Evolutionary conservation across 768 basidiomycete genomes (phyloP).

Genomic region (Amanita pallidorosea): DNA sequence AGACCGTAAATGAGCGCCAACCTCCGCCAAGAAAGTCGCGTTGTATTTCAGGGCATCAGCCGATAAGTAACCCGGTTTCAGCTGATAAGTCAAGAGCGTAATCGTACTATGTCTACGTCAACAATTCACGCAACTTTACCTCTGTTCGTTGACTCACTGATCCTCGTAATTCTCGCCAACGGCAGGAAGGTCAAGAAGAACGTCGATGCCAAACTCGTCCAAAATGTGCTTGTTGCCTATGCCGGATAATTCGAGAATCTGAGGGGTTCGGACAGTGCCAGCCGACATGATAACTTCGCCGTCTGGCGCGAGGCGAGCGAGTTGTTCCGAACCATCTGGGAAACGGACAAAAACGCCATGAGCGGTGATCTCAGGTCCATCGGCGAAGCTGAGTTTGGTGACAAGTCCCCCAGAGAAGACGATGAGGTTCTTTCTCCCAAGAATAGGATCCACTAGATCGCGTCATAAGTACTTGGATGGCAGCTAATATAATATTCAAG

Average conservation of each 20-base stretch:
- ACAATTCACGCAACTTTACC: not conserved
- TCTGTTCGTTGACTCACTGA: slow-evolving; percentile 9
- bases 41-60: slow-evolving; percentile 21
- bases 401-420: slow-evolving; percentile 16
- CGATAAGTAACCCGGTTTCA: slow-evolving; percentile 18
- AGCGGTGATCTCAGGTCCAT: slow-evolving; percentile 7
- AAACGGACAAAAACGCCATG: slow-evolving; percentile 16
- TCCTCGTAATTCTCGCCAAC: slow-evolving; percentile 37
- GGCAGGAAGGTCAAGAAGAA: slow-evolving; percentile 39
- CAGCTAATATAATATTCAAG: not conserved
- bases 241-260: slow-evolving; percentile 46
- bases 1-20: slow-evolving; percentile 4
- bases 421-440: slow-evolving; percentile 13
- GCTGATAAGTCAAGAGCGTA: slow-evolving; percentile 19
- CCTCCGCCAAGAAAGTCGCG: slow-evolving; percentile 16
- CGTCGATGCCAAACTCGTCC: slow-evolving; percentile 29
- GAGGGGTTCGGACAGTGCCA: slow-evolving; percentile 25
- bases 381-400: slow-evolving; percentile 10
- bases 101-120: slow-evolving; percentile 12
- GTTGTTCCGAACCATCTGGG: slow-evolving; percentile 14
- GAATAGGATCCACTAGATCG: slow-evolving; percentile 16
- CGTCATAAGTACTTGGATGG: not conserved
- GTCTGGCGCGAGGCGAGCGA: slow-evolving; percentile 7
- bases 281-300: slow-evolving; percentile 21
- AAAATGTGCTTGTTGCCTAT: slow-evolving; percentile 48